Conservation (phyloP, 768 basidiomycete genomes). For the Hebeloma cylindrosporum region DNA sequence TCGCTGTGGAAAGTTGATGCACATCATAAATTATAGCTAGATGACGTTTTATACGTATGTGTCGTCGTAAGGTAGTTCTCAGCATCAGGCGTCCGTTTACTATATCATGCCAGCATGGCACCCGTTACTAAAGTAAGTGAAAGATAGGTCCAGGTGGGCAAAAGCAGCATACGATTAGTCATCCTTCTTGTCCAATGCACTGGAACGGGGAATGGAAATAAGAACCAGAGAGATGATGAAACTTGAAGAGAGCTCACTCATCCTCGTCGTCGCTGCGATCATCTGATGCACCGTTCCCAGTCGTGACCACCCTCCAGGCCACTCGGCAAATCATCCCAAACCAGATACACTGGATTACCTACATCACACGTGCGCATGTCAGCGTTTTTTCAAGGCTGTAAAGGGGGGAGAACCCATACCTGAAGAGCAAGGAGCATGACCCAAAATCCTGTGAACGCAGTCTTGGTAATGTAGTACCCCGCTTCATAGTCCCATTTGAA, state of each 20-base stretch:
- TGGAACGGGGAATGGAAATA: constrained; percentile 10
- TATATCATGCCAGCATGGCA: constrained; percentile 9
- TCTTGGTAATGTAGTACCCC: constrained; percentile 55
- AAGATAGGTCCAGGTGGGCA: constrained; percentile 1
- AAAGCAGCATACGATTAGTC: constrained; percentile 14
- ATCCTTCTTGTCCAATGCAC: constrained; percentile 34
- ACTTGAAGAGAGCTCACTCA: constrained; percentile 32
- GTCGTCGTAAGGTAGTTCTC: constrained; percentile 16
- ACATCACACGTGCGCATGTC: constrained; percentile 15
- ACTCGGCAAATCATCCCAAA: constrained; percentile 82
- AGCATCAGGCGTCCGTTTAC: constrained; percentile 8
- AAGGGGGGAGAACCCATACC: constrained; percentile 35
- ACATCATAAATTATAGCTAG: too few relatives aligned
- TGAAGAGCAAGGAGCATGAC: constrained; percentile 58
- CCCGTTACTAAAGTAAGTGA: constrained; percentile 5
- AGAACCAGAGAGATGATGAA: constrained; percentile 10
- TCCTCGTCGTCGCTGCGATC: constrained; percentile 82
- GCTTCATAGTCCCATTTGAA: constrained; percentile 58
- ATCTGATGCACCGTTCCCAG: constrained; percentile 77
- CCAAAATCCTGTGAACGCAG: constrained; percentile 48
- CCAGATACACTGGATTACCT: constrained; percentile 83
- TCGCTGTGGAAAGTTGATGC: constrained; percentile 1
- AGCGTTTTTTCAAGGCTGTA: neutral
- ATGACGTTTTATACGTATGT: constrained; percentile 11
- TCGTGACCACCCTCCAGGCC: constrained; percentile 74